phyloP scores from a whole-genome alignment of 1,284 basidiomycete genomes.

The Neolentinus lepideus region DNA sequence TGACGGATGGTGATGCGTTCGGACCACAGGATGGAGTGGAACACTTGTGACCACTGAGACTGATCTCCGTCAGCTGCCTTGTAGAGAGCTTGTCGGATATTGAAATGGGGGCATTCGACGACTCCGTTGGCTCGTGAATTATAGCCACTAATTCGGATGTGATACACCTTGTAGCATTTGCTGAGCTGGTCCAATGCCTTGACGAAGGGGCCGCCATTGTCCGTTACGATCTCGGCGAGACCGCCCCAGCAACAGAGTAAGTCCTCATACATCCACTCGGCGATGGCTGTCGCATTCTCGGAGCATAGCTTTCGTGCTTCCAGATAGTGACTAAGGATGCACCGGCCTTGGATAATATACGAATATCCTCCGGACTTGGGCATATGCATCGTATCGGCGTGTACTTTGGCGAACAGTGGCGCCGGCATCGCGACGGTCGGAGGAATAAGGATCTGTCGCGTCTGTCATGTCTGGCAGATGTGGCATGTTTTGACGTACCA shows the following conservation, averaged over 20 bases:
- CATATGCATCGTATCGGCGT: conserved; percentile 26
- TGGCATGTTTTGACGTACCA: no score
- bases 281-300: conserved; percentile 11
- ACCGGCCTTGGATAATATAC: conserved; percentile 19
- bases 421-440: conserved; percentile 22
- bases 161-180: no score
- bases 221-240: conserved; percentile 15
- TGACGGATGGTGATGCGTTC: no score
- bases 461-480: no score
- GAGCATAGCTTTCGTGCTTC: conserved; percentile 14
- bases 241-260: conserved; percentile 17
- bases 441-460: conserved; percentile 21
- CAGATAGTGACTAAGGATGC: conserved; percentile 13
- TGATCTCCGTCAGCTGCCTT: conserved; percentile 26
- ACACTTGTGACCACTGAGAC: no score
- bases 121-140: no score
- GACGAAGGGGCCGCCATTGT: conserved; percentile 21
- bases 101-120: no score
- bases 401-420: conserved; percentile 22
- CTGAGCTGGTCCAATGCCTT: conserved; percentile 26
- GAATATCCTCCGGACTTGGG: conserved; percentile 11
- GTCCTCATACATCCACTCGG: conserved; percentile 19
- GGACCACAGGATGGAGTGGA: conserved; percentile 24
- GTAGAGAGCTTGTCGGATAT: no score
- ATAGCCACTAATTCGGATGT: no score